Base-by-base conservation (phyloP, 2,329 filamentous ascomycete species). In the Chrysosporium keratinophilum region DNA sequence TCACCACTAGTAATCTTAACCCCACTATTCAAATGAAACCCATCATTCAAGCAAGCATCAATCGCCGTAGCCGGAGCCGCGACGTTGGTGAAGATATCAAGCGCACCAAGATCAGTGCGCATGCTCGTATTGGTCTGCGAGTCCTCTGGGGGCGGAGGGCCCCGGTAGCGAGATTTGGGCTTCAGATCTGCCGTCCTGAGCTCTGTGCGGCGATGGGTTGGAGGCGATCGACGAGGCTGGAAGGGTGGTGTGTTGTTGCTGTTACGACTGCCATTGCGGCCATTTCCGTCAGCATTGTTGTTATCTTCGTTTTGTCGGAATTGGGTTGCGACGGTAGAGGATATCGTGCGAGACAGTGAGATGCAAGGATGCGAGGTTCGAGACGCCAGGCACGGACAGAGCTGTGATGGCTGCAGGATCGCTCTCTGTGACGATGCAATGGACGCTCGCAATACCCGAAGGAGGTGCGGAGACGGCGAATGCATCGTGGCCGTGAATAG, bases 1-100 rank as follows among this genome's bases (percentile, higher is more conserved):
- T 81, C 77, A 0, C 84, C 84, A 44, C 80, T 81, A 1, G 74
- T 72, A 31, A 95, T 81, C 51, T 80, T 82, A 35, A 86, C 73
- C 10, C 90, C 89, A 62, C 83, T 94, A 70, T 93, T 86, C 44
- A 98, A 76, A 59, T 85, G 81, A 69, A 98, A 98, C 1, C 93
- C 93, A 62, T 91, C 83, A 56, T 78, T 74, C 56, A 86, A 81
- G 71, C 88, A 95, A 5, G 85, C 82, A 62, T 96, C 89, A 44
- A 98, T 82, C 1, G 83, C 82, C 0, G 88, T 95, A 0, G 88
- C 83, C 0, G 91, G 93, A 3, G 80, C 76, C 0, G 88, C 85
- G 1, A 83, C 81, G 60, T 81, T 82, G 40, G 81, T 83, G 3
- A 97, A 77, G 5, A 98, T 84, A 67, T 98, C 83, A 59, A 97